Evolutionary conservation across 805 yeast species (phyloP), one percentile per base, ranked within the genome.

Genomic region (Kazachstania bromeliacearum): DNA sequence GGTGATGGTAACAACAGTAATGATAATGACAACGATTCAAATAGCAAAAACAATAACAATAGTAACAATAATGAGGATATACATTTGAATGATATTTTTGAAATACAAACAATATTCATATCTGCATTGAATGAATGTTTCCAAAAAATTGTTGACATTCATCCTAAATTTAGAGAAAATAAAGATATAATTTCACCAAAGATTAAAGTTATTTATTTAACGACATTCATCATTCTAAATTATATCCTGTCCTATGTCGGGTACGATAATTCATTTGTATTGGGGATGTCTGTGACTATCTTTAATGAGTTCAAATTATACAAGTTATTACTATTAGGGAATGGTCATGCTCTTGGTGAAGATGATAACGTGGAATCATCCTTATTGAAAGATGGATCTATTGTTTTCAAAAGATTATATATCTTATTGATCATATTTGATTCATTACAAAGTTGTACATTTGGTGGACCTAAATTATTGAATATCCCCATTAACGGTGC

Each of bases 201-300:
- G 37, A 43, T 57, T 6, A 52, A 51, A 24, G 43, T 60, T 8
- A 44, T 67, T 9, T 64, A 66, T 31, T 47, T 64, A 6, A 48
- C 63, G 2, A 57, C 70, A 0, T 53, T 72, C 36, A 56, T 63
- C 0, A 46, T 70, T 7, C 49, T 76, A 21, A 78, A 78, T 48
- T 80, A 76, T 47, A 59, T 75, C 7, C 66, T 77, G 7, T 58
- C 77, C 2, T 59, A 77, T 28, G 70, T 76, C 17, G 87, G 88
- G 0, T 73, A 71, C 35, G 65, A 68, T 24, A 75, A 72, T 47
- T 72, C 82, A 5, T 58, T 75, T 27, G 77, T 79, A 1, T 62
- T 80, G 20, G 67, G 75, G 3, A 60, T 70, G 38, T 63, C 79
- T 1, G 64, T 69, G 10, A 59, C 77, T 1, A 64, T 76, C 10